These are phyloP conservation scores for Fusarium nelsonii DNA, from an alignment of 2,329 filamentous ascomycete species.

Conservation along the genomic window DNA sequence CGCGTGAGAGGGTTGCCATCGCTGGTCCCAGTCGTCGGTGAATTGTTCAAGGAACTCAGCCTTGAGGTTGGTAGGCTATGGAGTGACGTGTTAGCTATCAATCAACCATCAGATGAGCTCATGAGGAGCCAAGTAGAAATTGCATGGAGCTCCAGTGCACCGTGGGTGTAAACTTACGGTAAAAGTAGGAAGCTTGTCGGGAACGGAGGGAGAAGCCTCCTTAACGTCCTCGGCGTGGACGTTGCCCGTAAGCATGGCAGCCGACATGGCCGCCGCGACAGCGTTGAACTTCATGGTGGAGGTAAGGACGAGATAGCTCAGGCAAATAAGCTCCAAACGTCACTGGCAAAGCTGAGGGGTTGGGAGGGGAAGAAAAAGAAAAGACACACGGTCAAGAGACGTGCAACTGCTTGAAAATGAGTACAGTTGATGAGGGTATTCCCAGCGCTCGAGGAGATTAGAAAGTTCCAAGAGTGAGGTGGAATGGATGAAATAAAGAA, in stretches of 20 bases:
- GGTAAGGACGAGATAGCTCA: slow-evolving; percentile 62
- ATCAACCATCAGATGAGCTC: slow-evolving; percentile 19
- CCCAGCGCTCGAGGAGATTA: slow-evolving; percentile 49
- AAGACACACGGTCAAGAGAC: slow-evolving; percentile 17
- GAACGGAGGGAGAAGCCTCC: slow-evolving; percentile 63
- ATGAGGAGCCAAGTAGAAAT: background rate
- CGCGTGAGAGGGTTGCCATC: slow-evolving; percentile 95
- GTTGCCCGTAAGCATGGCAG: slow-evolving; percentile 76
- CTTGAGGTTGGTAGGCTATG: slow-evolving; percentile 86
- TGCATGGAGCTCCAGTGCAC: slow-evolving; percentile 6
- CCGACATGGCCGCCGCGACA: slow-evolving; percentile 80
- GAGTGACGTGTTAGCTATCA: slow-evolving; percentile 44
- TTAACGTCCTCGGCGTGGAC: slow-evolving; percentile 74
- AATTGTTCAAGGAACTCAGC: slow-evolving; percentile 98
- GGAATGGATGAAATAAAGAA: slow-evolving; percentile 36
- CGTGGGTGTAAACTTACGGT: slow-evolving; percentile 73
- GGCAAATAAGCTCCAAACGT: slow-evolving; percentile 25
- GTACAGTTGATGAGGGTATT: slow-evolving; percentile 27
- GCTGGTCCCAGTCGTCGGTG: slow-evolving; percentile 91
- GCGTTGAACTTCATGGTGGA: slow-evolving; percentile 85
- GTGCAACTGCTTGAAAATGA: slow-evolving; percentile 6
- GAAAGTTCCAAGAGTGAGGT: slow-evolving; percentile 49
- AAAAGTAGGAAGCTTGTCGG: slow-evolving; percentile 79
- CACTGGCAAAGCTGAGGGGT: slow-evolving; percentile 43
- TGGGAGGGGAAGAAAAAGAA: slow-evolving; percentile 12